Base-by-base conservation (phyloP, 768 basidiomycete species). In the Boletales sp. region DNA sequence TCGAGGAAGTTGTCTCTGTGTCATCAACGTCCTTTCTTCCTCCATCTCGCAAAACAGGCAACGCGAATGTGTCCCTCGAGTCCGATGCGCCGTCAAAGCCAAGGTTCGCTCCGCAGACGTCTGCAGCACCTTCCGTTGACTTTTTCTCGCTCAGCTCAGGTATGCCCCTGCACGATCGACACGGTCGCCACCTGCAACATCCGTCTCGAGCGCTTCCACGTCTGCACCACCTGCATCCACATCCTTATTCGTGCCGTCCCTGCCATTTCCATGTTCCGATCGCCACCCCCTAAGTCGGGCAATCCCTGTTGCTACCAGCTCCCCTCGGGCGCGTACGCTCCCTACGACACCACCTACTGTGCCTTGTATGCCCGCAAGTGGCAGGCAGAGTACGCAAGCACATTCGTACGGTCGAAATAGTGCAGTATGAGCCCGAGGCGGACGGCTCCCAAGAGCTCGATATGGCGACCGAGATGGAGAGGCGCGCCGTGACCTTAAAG, bases 251-350 rank as follows among this genome's bases (percentile, higher is more conserved):
- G 25, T 28, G n/a, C n/a, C 7, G 25, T 28, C 0, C 90, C 90
- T 5, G 66, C 65, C 13, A 64, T 92, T 11, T 77, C 84, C 6
- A 81, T 80, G 40, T 90, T 84, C 55, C 73, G 78, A 38, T 80
- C 84, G 0, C 90, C 89, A 1, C 82, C 84, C 46, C 91, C 91
- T 1, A 85, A 83, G 7, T 78, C 80, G 4, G 73, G 74, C 8
- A 90, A 94, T 61, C 79, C 81, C 14, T 90, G 21, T 5, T 25
- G 5, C 21, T 25, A 28, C 6, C 25, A 28, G 25, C 6, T 28
- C 25, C 25, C 91, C 0, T 86, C 87, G 7, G 91, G 91, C n/a
- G 67, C 76, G 32, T 94, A 90, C 83, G 85, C 80, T 21, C 81
- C 83, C 0, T 77, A 92, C 60, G 88, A 93, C 44, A 67, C 80